Conservation (phyloP, 2,329 filamentous ascomycete species). For the Seiridium unicorne region DNA sequence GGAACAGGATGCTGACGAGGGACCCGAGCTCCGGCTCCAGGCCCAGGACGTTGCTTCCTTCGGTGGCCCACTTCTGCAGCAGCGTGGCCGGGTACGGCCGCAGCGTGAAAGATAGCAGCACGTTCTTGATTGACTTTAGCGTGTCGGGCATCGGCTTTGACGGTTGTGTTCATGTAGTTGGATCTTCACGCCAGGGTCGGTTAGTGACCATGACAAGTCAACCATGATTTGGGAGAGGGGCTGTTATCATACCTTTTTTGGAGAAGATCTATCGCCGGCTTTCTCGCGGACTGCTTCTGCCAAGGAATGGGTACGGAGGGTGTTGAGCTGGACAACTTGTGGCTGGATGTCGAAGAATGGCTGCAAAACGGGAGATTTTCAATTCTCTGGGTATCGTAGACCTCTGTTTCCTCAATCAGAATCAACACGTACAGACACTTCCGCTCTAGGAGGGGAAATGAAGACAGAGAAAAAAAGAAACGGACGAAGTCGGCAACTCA, state of each 20-base stretch:
- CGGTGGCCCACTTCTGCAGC: background rate
- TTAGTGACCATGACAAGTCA: background rate
- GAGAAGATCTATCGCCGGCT: background rate
- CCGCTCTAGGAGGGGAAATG: background rate
- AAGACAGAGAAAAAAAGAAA: background rate
- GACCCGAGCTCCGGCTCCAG: background rate
- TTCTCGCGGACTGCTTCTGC: background rate
- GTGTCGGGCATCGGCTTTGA: background rate
- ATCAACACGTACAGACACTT: background rate
- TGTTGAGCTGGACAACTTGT: background rate
- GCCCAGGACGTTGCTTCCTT: background rate
- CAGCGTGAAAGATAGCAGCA: background rate
- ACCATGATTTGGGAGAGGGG: background rate
- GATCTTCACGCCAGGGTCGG: background rate
- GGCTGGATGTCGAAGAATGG: background rate
- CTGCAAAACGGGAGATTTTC: background rate
- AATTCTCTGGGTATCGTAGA: background rate
- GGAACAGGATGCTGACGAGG: background rate
- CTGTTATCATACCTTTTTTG: background rate
- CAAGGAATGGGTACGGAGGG: background rate
- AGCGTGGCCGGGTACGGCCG: background rate
- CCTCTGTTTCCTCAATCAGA: background rate
- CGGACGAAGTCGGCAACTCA: background rate
- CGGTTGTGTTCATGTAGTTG: background rate
- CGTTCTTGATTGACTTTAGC: background rate